Evolutionary conservation across 768 basidiomycete species (phyloP).

Genomic region (Pholiota molesta): DNA sequence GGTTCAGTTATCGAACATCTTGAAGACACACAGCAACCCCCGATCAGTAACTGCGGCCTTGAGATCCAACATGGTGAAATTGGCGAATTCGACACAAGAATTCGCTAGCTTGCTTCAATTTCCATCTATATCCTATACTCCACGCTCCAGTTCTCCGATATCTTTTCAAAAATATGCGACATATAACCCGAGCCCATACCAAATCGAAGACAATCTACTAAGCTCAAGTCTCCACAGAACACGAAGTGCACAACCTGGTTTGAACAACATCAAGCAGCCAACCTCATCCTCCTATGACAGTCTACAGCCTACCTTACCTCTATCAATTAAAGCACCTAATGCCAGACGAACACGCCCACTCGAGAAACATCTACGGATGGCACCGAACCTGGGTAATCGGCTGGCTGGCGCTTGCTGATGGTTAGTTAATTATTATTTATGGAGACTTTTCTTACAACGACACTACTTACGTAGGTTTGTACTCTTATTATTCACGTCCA

Average conservation of each 20-base stretch:
- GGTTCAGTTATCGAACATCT: conserved; percentile 71
- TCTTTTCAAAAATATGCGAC: conserved; percentile 28
- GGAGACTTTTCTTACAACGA: neutral
- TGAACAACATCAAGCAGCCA: conserved; percentile 39
- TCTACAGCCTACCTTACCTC: conserved; percentile 47
- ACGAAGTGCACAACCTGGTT: conserved; percentile 53
- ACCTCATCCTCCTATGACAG: conserved; percentile 37
- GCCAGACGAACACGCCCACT: conserved; percentile 13
- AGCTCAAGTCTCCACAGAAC: conserved; percentile 61
- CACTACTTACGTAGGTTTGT: conserved; percentile 1
- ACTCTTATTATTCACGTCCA: neutral
- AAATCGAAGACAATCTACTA: conserved; percentile 48
- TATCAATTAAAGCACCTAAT: conserved; percentile 12
- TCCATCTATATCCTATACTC: conserved; percentile 73
- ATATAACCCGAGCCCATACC: conserved; percentile 25
- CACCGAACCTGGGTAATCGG: conserved; percentile 17
- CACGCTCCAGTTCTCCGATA: conserved; percentile 63
- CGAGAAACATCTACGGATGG: conserved; percentile 16
- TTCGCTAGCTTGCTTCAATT: conserved; percentile 86
- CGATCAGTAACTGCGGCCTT: conserved; percentile 58
- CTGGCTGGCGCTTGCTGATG: neutral
- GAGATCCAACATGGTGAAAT: conserved; percentile 69
- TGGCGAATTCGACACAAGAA: conserved; percentile 86
- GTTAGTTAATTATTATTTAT: conserved; percentile 2
- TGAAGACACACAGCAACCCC: conserved; percentile 67